A percentile compares a stretch with the other conserved stretches of the same genome.
Conservation (phyloP, 2,329 filamentous ascomycete genomes). For the Dactylellina parvicollis region DNA sequence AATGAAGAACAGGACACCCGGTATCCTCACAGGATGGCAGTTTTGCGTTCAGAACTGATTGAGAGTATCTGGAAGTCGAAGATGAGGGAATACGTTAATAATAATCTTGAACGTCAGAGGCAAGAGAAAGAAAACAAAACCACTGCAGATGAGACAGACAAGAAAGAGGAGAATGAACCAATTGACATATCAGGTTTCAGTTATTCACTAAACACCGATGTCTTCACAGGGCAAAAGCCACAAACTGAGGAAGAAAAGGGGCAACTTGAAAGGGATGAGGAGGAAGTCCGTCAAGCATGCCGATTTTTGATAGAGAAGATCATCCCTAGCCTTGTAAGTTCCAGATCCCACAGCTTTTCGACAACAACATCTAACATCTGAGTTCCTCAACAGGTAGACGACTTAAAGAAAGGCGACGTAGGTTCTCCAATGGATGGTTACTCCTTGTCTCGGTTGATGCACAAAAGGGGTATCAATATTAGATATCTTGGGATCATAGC, state of each 20-base stretch:
- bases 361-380: conserved; percentile 5
- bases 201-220: conserved; percentile 91
- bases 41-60: conserved; percentile 87
- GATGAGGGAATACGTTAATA: conserved; percentile 87
- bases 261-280: conserved; percentile 83
- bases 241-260: conserved; percentile 90
- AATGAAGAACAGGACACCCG: conserved; percentile 62
- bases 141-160: conserved; percentile 59
- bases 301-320: conserved; percentile 78
- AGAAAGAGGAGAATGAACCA: conserved; percentile 62
- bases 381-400: conserved; percentile 67
- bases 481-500: conserved; percentile 91
- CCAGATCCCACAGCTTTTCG: neutral
- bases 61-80: conserved; percentile 85
- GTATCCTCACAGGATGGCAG: conserved; percentile 97
- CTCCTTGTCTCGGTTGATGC: conserved; percentile 84
- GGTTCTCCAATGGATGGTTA: conserved; percentile 99
- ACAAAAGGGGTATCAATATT: conserved; percentile 97
- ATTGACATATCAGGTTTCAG: conserved; percentile 87
- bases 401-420: conserved; percentile 89
- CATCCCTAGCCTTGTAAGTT: conserved; percentile 75
- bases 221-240: conserved; percentile 89
- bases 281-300: conserved; percentile 85
- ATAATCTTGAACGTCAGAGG: conserved; percentile 75
- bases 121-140: conserved; percentile 59